Evolutionary conservation across 108 stramenopile species (phyloP), one percentile per base, ranked within the genome.

Genomic region (Nitzschia palea): DNA sequence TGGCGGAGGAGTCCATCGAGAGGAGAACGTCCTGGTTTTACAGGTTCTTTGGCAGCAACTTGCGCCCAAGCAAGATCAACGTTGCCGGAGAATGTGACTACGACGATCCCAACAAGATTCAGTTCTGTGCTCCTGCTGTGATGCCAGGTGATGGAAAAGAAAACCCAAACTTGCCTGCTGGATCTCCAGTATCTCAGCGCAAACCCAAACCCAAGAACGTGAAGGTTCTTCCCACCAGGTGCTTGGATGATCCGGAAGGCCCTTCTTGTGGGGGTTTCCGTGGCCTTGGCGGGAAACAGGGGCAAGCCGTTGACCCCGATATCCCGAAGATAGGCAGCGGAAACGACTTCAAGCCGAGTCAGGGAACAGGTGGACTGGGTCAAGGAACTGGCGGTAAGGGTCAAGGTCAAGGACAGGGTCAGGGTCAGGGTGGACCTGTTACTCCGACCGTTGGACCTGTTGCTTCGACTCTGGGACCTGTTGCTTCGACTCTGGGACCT

Each of bases 221-320:
- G 18, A 20, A 47, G 18, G 31, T 52, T 22, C 36, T 73, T 14
- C 72, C 72, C 14, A 45, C 72, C 47, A 50, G 60, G 45, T 73
- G 72, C 43, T 34, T 73, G 28, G 65, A 66, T 47, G 72, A 73
- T 42, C 64, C 64, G 3, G 65, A 73, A 25, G 65, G 60, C 56
- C 72, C 72, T 14, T 64, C 47, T 26, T 73, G 72, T 29, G 37
- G 50, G 4, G 48, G 50, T n/a, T 22, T 37, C 20, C 57, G 57
- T 59, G 18, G 6, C 37, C 57, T 59, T 20, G 28, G 29, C 10
- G 55, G 55, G 5, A 55, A 40, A 14, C n/a, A n/a, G n/a, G n/a
- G n/a, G n/a, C n/a, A n/a, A n/a, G n/a, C n/a, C n/a, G n/a, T 42
- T 42, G 40, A 12, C n/a, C n/a, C 6, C 6, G n/a, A n/a, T 6